Conservation (phyloP, 495 filamentous ascomycete species). For the Penicillium simplicissimum region DNA sequence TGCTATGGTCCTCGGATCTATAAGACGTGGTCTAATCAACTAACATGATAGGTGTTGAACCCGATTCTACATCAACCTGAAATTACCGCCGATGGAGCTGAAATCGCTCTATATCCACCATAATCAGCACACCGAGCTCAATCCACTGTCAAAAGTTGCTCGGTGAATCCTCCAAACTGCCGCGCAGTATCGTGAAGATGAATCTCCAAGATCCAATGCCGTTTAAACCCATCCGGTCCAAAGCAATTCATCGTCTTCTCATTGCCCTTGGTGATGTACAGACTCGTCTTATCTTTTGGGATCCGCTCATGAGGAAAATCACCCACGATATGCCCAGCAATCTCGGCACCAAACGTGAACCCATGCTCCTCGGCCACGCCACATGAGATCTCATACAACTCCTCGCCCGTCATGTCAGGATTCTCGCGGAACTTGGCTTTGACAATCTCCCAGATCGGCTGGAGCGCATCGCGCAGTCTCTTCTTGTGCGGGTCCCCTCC, state of each 20-base stretch:
- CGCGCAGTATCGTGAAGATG: conserved; percentile 43
- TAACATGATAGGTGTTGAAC: not conserved
- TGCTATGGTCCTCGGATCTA: not conserved
- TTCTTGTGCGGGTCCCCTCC: conserved; percentile 47
- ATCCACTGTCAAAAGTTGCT: conserved; percentile 5
- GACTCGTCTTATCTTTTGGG: conserved; percentile 41
- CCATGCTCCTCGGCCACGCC: conserved; percentile 30
- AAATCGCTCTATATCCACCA: not conserved
- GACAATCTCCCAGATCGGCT: conserved; percentile 44
- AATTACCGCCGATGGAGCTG: too few relatives aligned
- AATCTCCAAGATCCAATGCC: conserved; percentile 56
- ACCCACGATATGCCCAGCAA: conserved; percentile 49
- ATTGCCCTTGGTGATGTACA: conserved; percentile 48
- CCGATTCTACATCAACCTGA: too few relatives aligned
- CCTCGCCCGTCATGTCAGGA: conserved; percentile 45
- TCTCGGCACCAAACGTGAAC: conserved; percentile 43
- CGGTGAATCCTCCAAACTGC: conserved; percentile 9
- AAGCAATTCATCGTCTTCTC: conserved; percentile 34
- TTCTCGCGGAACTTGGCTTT: conserved; percentile 36
- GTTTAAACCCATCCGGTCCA: conserved; percentile 41
- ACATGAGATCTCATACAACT: conserved; percentile 42
- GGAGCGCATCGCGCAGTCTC: conserved; percentile 43
- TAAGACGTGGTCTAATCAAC: not conserved
- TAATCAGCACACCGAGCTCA: not conserved
- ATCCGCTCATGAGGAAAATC: conserved; percentile 51